Evolutionary conservation across 305 asterid genomes (phyloP).

Genomic region (Fraxinus baroniana): DNA sequence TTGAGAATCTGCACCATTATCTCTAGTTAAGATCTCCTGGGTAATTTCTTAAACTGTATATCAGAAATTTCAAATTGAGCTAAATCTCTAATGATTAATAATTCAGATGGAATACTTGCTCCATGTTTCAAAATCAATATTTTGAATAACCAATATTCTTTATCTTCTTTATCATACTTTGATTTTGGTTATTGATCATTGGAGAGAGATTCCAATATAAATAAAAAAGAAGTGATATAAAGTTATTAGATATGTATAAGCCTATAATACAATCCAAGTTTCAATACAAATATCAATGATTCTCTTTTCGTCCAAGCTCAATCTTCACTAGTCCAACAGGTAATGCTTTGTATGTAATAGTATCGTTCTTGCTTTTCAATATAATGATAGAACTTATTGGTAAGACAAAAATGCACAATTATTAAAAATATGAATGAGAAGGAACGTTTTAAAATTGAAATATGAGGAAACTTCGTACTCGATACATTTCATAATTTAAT

Average conservation of each 20-base stretch:
- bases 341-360: background rate
- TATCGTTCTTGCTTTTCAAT: background rate
- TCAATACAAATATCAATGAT: too few species aligned
- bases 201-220: background rate
- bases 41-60: background rate
- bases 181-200: background rate
- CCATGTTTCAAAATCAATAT: background rate
- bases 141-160: background rate
- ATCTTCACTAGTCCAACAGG: background rate
- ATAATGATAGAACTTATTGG: background rate
- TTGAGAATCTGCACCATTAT: constrained; percentile 64
- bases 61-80: background rate
- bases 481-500: background rate
- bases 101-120: background rate
- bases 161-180: background rate
- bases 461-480: background rate
- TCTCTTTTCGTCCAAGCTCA: background rate
- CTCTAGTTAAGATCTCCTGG: constrained; percentile 13
- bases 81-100: background rate
- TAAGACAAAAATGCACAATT: background rate
- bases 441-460: too few species aligned
- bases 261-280: background rate
- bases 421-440: background rate
- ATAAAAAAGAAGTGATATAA: background rate
- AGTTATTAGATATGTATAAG: background rate